phyloP scores from a whole-genome alignment of 495 filamentous ascomycete species.

The Astrocystis sublimbata region DNA sequence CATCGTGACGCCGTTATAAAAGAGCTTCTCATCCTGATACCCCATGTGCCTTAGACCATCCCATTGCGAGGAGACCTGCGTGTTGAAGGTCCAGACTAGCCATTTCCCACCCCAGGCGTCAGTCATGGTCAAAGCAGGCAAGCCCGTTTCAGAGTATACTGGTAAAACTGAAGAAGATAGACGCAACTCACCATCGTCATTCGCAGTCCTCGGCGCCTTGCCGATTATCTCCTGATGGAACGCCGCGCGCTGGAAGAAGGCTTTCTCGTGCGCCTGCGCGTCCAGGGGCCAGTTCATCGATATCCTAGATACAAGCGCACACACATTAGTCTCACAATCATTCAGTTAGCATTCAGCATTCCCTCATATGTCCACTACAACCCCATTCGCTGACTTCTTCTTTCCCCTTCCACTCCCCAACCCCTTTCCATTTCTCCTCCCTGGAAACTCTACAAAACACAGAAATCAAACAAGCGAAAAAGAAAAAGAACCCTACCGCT shows the following conservation, averaged over 20 bases:
- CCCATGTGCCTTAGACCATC: conserved; percentile 49
- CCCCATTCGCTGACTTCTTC: no score
- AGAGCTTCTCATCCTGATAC: conserved; percentile 55
- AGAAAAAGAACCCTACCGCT: conserved; percentile 22
- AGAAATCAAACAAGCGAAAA: no score
- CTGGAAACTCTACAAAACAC: no score
- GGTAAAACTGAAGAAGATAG: not conserved
- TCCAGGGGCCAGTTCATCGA: conserved; percentile 50
- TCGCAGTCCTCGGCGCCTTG: conserved; percentile 44
- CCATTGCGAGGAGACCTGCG: conserved; percentile 52
- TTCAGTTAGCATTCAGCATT: no score
- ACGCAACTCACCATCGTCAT: conserved; percentile 48
- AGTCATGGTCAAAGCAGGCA: no score
- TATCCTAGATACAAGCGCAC: conserved; percentile 39
- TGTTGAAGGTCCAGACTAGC: conserved; percentile 60
- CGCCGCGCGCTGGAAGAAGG: conserved; percentile 41
- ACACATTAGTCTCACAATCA: no score
- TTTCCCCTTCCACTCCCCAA: no score
- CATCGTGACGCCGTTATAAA: conserved; percentile 63
- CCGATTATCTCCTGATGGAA: conserved; percentile 45
- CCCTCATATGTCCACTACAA: no score
- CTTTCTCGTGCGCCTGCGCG: conserved; percentile 32
- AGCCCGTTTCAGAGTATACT: no score
- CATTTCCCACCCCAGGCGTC: not conserved
- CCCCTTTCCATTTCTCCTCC: no score